Base-by-base conservation (phyloP, 2,329 filamentous ascomycete species). In the Microascus cirrosus region DNA sequence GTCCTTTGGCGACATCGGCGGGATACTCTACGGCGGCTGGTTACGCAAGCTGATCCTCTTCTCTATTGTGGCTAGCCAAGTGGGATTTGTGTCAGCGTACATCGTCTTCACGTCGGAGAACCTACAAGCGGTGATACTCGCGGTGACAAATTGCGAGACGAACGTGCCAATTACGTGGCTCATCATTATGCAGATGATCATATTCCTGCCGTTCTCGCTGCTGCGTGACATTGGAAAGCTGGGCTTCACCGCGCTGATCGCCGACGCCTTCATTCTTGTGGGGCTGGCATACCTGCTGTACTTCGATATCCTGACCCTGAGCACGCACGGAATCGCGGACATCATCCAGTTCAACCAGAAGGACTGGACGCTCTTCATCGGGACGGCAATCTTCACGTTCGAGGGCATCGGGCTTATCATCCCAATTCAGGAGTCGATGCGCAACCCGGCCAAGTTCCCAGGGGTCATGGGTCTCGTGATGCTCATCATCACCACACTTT, bases 371-470 rank as follows among this genome's bases (percentile, higher is more conserved):
- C 80, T 99, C 4, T 97, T 99, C 70, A 99, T 99, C 65, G 95
- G 94, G 61, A 99, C 95, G 0, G 94, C 95, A 32, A 97, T 99
- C 69, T 99, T 99, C 74, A 97, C 94, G 0, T 99, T 97, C 68
- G 94, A 99, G 69, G 94, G 94, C 32, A 95, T 99, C 61, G 95
- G 94, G 13, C 83, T 99, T 54, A 95, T 99, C 71, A 96, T 99
- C 61, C 94, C 95, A 0, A 96, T 99, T 60, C 95, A 99, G 72
- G 92, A 95, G 67, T 95, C 92, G 24, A 99, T 99, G 94, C 89
- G 86, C 68, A 79, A 92, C 50, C 95, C 93, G 0, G 78, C 85
- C 62, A 93, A 95, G 69, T 99, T 99, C 71, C 91, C 94, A 53
- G 82, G 82, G 60, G 93, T 99, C 54, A 84, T 99, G 62, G 87